Base-by-base conservation (phyloP, 108 stramenopile species). In the Asterionellopsis glacialis region DNA sequence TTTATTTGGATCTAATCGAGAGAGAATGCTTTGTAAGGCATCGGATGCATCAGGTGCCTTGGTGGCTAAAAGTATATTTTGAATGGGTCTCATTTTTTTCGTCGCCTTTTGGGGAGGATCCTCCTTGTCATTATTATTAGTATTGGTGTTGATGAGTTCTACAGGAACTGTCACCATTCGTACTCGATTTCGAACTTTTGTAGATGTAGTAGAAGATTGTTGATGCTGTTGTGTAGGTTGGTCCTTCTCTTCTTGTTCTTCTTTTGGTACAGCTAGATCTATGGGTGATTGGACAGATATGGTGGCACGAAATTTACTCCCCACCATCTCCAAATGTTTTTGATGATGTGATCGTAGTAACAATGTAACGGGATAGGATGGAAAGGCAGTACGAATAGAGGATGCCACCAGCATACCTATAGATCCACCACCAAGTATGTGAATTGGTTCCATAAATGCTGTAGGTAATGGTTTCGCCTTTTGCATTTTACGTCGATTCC, bases 351-450 rank as follows among this genome's bases (percentile, higher is more conserved):
- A 21, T 52, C 81, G 69, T 0, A 74, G 41, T 25, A 82, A 48
- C 44, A 77, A 3, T 6, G 58, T 59, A 0, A 77, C 47, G 5
- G 76, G 73, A 65, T 74, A 75, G 21, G 57, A 40, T n/a, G 80
- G 76, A 68, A 64, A 56, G 15, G 62, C 60, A 15, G 61, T 64
- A 45, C 73, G 73, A 45, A 82, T 67, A 4, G 69, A 71, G 15
- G 73, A 55, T 3, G 81, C 76, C 27, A 65, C 70, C 9, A 76
- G 51, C 40, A 75, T 18, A 0, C 64, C 51, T 25, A 53, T 74
- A 6, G 77, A 70, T 19, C 81, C 81, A 22, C 68, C 68, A 21
- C 81, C 81, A 24, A 82, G 38, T n/a, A 82, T 69, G 26, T 76
- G 72, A 48, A 81, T 57, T 3, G 70, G 70, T 65, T 55, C 67